Base-by-base conservation (phyloP, 768 basidiomycete species). In the Podaxis sp. region DNA sequence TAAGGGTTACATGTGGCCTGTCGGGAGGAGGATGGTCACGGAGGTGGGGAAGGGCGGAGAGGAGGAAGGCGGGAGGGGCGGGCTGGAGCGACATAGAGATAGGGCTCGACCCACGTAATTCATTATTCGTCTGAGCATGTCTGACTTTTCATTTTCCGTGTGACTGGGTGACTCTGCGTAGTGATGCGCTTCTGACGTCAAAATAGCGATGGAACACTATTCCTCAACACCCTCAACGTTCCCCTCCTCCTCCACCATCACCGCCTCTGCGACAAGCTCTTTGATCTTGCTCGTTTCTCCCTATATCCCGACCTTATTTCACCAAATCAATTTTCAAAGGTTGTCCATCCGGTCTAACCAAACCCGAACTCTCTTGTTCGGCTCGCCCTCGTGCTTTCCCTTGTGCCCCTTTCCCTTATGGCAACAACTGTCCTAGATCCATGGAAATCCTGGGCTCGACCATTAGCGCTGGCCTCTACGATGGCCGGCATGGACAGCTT, bases 1-100 rank as follows among this genome's bases (percentile, higher is more conserved):
- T 92, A 19, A 94, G 76, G 0, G 92, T 93, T n/a, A 94, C 85
- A 57, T 78, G 78, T 0, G 90, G 89, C 8, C 84, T 68, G 40
- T 70, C 59, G 36, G 67, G 59, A 6, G 70, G 64, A 26, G 66
- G 67, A 4, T 55, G 4, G 22, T 63, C 22, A 11, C 57, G 19
- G 58, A 72, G 72, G 26, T 66, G 62, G 3, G 65, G 61, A 24
- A 77, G 66, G 57, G 73, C 67, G 13, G 68, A 49, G 15, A 57
- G 60, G 30, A 77, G 65, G 61, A 72, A 71, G 15, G 30, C 19
- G 52, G 52, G 44, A 13, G 52, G 52, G 15, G 51, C 17, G 12
- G 44, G 57, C 13, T 13, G n/a, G 6, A 19, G 7, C 17, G 36
- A 26, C 49, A 12, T 38, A 15, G n/a, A 11, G 49, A 19, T 9